These are phyloP conservation scores for Aphanomyces stellatus DNA, from an alignment of 352 stramenopile genomes.

Conservation along the genomic window DNA sequence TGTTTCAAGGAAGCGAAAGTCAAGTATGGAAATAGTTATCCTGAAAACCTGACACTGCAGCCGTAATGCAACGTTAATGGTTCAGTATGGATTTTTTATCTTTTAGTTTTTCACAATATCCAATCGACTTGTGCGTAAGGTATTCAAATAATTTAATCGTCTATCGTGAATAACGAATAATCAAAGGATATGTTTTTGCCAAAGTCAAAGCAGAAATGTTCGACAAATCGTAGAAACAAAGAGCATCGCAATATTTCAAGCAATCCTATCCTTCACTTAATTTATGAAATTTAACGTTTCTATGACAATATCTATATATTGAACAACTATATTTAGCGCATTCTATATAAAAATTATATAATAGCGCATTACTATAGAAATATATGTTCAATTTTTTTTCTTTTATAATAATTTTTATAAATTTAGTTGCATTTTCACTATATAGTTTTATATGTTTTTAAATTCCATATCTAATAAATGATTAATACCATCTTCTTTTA, in stretches of 20 bases:
- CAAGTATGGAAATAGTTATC: conserved; percentile 9
- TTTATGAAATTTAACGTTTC: neutral
- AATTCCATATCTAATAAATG: no score
- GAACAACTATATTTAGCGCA: neutral
- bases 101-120: neutral
- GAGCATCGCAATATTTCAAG: no score
- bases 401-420: neutral
- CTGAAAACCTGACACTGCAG: neutral
- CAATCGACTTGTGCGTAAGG: no score
- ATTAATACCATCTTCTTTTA: no score
- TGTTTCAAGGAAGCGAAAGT: conserved; percentile 11
- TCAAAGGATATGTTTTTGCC: no score
- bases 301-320: neutral
- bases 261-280: neutral
- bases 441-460: no score
- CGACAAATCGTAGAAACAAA: no score
- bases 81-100: neutral
- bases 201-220: no score
- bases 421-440: neutral
- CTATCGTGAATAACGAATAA: no score
- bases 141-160: no score
- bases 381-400: neutral
- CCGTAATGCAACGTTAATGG: neutral
- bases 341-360: neutral
- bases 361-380: neutral